Conservation (phyloP, 768 basidiomycete species). For the Sutorius australiensis region DNA sequence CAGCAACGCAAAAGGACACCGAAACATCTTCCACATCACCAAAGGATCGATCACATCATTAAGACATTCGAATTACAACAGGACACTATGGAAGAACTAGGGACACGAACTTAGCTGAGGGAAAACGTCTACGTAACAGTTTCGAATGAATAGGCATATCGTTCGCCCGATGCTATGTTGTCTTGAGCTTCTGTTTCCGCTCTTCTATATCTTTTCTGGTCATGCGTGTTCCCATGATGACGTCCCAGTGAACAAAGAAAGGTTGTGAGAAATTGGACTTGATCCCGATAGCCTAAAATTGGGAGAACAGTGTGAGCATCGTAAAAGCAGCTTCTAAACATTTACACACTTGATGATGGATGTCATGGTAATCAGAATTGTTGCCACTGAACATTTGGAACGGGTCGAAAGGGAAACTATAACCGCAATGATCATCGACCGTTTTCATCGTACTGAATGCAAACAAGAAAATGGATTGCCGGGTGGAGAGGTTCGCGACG, state of each 20-base stretch:
- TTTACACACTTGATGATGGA: slow-evolving; percentile 81
- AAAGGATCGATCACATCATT: slow-evolving; percentile 9
- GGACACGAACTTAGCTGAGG: neutral
- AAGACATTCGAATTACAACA: slow-evolving; percentile 22
- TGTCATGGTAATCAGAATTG: slow-evolving; percentile 96
- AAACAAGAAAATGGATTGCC: slow-evolving; percentile 86
- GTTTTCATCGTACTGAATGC: slow-evolving; percentile 84
- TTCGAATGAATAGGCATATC: neutral
- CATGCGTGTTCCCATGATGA: slow-evolving; percentile 78
- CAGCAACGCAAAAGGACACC: neutral
- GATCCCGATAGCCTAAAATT: slow-evolving; percentile 58
- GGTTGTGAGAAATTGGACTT: slow-evolving; percentile 96
- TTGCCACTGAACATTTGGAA: slow-evolving; percentile 81
- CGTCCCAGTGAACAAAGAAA: slow-evolving; percentile 95
- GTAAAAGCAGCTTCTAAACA: neutral
- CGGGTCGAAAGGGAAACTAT: slow-evolving; percentile 86
- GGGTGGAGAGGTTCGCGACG: slow-evolving; percentile 61
- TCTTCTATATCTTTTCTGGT: slow-evolving; percentile 62
- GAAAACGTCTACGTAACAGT: neutral
- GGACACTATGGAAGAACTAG: slow-evolving; percentile 1
- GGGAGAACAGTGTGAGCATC: neutral
- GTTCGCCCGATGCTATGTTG: slow-evolving; percentile 2
- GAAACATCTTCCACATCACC: neutral
- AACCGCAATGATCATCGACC: slow-evolving; percentile 95
- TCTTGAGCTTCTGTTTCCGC: slow-evolving; percentile 40